Conservation (phyloP, 345 rosid genomes). For the Syzygium grande region DNA sequence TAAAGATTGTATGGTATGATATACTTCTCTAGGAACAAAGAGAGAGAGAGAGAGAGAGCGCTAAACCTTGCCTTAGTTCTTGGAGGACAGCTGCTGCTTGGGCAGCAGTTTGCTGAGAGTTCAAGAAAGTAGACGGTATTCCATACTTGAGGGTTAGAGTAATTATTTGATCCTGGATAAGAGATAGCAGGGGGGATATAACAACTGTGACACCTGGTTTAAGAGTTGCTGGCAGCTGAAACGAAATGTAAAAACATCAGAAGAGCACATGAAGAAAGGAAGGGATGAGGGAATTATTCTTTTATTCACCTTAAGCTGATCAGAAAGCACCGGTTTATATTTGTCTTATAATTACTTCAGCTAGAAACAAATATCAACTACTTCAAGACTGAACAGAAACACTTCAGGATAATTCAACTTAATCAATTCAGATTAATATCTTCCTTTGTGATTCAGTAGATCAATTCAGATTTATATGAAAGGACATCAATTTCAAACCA, state of each 20-base stretch:
- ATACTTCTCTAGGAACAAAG: not conserved
- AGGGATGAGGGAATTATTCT: not conserved
- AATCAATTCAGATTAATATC: not conserved
- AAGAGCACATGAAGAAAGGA: not conserved
- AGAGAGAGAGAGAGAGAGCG: not conserved
- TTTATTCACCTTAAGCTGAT: not conserved
- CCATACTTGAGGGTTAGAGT: slow-evolving; percentile 62
- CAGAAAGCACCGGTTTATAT: not conserved
- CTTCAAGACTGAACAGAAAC: not conserved
- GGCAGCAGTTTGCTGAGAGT: slow-evolving; percentile 78
- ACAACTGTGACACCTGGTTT: slow-evolving; percentile 83
- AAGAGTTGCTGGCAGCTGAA: slow-evolving; percentile 88
- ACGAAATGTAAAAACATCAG: not conserved
- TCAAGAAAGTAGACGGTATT: slow-evolving; percentile 77
- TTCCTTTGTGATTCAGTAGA: not conserved
- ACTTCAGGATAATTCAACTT: not conserved
- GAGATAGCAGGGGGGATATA: slow-evolving; percentile 75
- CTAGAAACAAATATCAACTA: not conserved
- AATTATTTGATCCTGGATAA: slow-evolving; percentile 84
- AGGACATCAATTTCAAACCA: not conserved
- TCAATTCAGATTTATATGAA: not conserved
- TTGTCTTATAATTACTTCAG: not conserved
- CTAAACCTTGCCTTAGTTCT: slow-evolving; percentile 71
- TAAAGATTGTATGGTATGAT: not conserved
- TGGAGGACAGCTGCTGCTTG: slow-evolving; percentile 73